Base-by-base conservation (phyloP, 768 basidiomycete species). In the Calocybe indica region DNA sequence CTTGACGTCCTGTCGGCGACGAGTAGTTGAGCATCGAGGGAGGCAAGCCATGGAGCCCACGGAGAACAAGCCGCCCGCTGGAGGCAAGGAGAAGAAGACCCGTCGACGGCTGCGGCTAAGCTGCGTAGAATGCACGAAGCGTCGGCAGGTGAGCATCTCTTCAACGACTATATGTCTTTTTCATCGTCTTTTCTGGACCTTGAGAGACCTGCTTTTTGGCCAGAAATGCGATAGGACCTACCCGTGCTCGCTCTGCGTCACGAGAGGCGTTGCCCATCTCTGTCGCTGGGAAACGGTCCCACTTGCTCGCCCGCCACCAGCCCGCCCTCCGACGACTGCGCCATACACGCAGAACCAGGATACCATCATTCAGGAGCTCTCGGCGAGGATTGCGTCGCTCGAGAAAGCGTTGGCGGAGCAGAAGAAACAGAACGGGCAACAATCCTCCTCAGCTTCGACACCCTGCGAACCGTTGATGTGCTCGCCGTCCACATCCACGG, bases 61-160 rank as follows among this genome's bases (percentile, higher is more conserved):
- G 40, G 22, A 22, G 22, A 22, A 22, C 22, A 22, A 22, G 22
- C 22, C 22, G 22, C 22, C 22, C 22, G 22, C 22, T 22, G 22
- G 22, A 22, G 22, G 22, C 22, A 75, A 70, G 52, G 71, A 69
- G 52, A 80, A 78, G 62, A 76, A 74, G 59, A 75, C 74, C 13
- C 67, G 76, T 7, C 59, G 72, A 50, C 64, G 78, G 12, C 66
- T 76, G 47, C 69, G 76, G 38, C 61, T 77, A 32, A 76, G 75
- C 55, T 79, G 79, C 52, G 72, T 79, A 6, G 77, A 79, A 55
- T 79, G 78, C 53, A 75, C 79, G 1, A 78, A 76, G 55, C 68
- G 77, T 42, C 66, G 77, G 47, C 78, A 78, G 66, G 76, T 75
- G 52, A 51, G 69, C 58, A 35, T 37, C 37, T 44, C 28, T 45